A percentile compares a stretch with the other conserved stretches of the same genome.
Conservation (phyloP, 441 rosid genomes). For the Croton laevigatus region DNA sequence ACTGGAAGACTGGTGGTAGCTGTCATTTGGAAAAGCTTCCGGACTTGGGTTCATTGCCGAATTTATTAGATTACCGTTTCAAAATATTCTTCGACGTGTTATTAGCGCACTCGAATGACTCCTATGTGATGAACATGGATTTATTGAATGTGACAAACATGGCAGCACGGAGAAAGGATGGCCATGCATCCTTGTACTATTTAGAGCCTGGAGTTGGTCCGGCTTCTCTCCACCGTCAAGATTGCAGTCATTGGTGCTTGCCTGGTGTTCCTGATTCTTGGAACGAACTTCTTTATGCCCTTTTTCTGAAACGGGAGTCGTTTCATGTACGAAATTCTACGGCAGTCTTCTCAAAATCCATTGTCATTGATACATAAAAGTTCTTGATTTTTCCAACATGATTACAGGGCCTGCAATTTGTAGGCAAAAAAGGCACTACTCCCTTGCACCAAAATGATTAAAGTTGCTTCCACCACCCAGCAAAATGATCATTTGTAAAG, state of each 20-base stretch:
- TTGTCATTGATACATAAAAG: neutral
- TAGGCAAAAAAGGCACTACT: neutral
- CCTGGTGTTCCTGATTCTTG: constrained; percentile 70
- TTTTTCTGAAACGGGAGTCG: constrained; percentile 38
- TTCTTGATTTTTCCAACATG: constrained; percentile 2
- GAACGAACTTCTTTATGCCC: constrained; percentile 61
- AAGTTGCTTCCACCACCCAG: constrained; percentile 10
- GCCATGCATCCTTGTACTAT: constrained; percentile 55
- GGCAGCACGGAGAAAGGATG: constrained; percentile 50
- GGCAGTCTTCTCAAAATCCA: constrained; percentile 16
- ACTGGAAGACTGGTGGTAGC: constrained; percentile 57
- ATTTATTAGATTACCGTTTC: constrained; percentile 29
- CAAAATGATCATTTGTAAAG: constrained; percentile 10
- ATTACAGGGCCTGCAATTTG: neutral
- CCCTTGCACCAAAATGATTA: neutral
- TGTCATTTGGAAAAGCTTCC: constrained; percentile 60
- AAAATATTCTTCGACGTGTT: constrained; percentile 32
- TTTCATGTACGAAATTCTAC: constrained; percentile 3
- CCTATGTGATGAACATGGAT: constrained; percentile 22
- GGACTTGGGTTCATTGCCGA: constrained; percentile 34
- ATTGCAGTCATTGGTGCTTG: constrained; percentile 72
- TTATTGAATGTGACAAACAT: constrained; percentile 50
- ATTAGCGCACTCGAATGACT: constrained; percentile 24
- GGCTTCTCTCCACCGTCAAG: constrained; percentile 46
- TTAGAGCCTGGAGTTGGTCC: constrained; percentile 34